Base-by-base conservation (phyloP, 225 moss, liverwort and hornwort genomes). In the Straminergon stramineum region DNA sequence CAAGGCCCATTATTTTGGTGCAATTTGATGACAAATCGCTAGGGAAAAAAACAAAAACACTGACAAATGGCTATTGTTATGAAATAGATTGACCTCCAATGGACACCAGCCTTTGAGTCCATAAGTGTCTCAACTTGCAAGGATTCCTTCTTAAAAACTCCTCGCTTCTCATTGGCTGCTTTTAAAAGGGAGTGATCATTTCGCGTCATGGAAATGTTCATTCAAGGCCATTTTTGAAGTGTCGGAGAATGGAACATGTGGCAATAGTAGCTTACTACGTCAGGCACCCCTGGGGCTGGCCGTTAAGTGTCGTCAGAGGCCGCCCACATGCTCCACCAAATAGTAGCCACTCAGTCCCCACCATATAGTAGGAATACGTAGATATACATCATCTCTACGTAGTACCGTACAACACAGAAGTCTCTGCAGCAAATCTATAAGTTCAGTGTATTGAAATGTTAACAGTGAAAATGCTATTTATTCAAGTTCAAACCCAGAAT, bases 311-410 rank as follows among this genome's bases (percentile, higher is more conserved):
- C 79, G 26, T 79, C 57, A 57, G 4, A n/a, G 17, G 79, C 79
- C 58, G 58, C 79, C 79, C 79, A 58, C 79, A 17, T 79, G 79
- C 37, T 10, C 24, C 48, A 1, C 35, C 6, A 3, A 14, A 11
- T 30, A 7, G 11, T 5, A 71, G 27, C 12, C 70, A 5, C 20
- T 10, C 10, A 48, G 32, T 34, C 35, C 2, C 5, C 15, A 35
- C 53, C 21, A 37, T 78, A 78, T 37, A 37, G 37, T 78, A 78
- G 23, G 6, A 55, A 77, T 77, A 77, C 76, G n/a, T n/a, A n/a
- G n/a, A n/a, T n/a, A n/a, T 15, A 57, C 0, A 0, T 0, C 26
- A n/a, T 26, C 1, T 1, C 1, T n/a, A 37, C 39, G 28, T 0
- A 58, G 0, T 39, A 60, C 18, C 3, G 2, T 60, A 58, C 27